Conservation (phyloP, 2,329 filamentous ascomycete species). For the Helotiales sp. region DNA sequence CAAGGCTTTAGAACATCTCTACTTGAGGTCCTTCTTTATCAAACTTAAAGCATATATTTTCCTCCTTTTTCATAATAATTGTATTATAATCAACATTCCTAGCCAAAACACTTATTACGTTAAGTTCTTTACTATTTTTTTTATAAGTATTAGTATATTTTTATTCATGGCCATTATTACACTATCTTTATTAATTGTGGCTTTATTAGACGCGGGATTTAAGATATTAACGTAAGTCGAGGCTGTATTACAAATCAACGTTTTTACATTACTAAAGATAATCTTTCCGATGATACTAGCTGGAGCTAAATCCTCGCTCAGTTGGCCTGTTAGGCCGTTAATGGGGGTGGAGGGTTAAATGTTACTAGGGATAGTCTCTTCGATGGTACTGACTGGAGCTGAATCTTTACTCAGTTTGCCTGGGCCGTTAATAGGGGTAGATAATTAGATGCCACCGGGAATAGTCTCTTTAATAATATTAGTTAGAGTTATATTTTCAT, state of each 20-base stretch:
- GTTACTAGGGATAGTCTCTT: too few relatives aligned
- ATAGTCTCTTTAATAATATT: too few relatives aligned
- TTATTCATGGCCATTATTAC: not conserved
- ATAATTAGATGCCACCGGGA: too few relatives aligned
- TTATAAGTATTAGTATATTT: not conserved
- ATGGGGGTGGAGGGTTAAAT: too few relatives aligned
- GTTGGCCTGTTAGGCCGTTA: too few relatives aligned
- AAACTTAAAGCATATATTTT: not conserved
- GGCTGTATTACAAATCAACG: not conserved
- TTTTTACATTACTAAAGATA: not conserved
- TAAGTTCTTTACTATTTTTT: not conserved
- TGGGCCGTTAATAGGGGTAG: too few relatives aligned
- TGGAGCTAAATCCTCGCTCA: not conserved
- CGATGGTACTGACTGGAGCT: too few relatives aligned
- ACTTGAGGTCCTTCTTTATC: constrained; percentile 4
- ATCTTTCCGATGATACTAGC: not conserved
- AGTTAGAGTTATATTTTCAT: too few relatives aligned
- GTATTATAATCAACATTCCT: constrained; percentile 1
- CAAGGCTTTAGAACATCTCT: constrained; percentile 1
- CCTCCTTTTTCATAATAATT: constrained; percentile 6
- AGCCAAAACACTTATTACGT: not conserved
- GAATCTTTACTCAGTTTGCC: too few relatives aligned
- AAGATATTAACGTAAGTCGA: too few relatives aligned
- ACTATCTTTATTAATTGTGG: constrained; percentile 1
- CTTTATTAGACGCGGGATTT: not conserved